Evolutionary conservation across 1,139 yeast species (phyloP).

Genomic region (Komagataea norvegica): DNA sequence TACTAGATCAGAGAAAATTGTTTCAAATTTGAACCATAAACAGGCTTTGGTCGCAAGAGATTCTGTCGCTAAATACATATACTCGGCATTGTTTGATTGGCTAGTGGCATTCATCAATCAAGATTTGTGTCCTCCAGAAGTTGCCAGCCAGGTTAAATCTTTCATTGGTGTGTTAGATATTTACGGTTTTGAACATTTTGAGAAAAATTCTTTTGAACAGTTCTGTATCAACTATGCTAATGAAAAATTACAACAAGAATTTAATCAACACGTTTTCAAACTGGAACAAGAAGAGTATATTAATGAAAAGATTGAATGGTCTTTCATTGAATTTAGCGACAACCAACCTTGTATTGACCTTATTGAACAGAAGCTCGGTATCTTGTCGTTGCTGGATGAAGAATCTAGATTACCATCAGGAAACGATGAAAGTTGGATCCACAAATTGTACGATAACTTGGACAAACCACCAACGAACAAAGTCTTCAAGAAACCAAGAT

Average conservation of each 20-base stretch:
- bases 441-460: slow-evolving; percentile 81
- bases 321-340: slow-evolving; percentile 92
- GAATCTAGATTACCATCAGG: slow-evolving; percentile 95
- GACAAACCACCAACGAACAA: slow-evolving; percentile 73
- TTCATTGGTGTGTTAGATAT: slow-evolving; percentile 97
- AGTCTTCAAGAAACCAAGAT: slow-evolving; percentile 89
- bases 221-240: slow-evolving; percentile 97
- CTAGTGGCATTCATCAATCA: slow-evolving; percentile 76
- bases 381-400: slow-evolving; percentile 84
- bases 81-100: slow-evolving; percentile 94
- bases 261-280: slow-evolving; percentile 95
- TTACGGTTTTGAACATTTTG: slow-evolving; percentile 95
- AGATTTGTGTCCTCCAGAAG: slow-evolving; percentile 75
- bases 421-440: slow-evolving; percentile 87
- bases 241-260: slow-evolving; percentile 95
- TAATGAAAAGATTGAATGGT: slow-evolving; percentile 92
- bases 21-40: slow-evolving; percentile 73
- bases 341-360: slow-evolving; percentile 96
- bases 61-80: slow-evolving; percentile 91
- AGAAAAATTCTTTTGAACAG: slow-evolving; percentile 91
- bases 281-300: slow-evolving; percentile 94
- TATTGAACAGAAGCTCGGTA: slow-evolving; percentile 87
- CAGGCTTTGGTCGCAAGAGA: slow-evolving; percentile 93
- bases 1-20: slow-evolving; percentile 90
- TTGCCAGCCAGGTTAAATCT: slow-evolving; percentile 51